Evolutionary conservation across 1,284 basidiomycete species (phyloP), one percentile per base, ranked within the genome.

Genomic region (Marasmius tenuissimus): DNA sequence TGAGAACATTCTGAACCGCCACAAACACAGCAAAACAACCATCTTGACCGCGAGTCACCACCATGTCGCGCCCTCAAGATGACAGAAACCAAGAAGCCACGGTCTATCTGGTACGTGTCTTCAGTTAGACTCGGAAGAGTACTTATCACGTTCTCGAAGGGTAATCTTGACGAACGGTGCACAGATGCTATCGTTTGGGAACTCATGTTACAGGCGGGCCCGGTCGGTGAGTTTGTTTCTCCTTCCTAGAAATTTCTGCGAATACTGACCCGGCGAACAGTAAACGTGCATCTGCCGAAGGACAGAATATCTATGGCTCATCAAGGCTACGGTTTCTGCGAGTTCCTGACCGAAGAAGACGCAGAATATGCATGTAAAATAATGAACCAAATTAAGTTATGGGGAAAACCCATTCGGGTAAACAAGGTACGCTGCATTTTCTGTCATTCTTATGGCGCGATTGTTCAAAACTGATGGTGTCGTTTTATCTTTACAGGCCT

Each of bases 281-380:
- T 95, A 38, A 98, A 97, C 71, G 95, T 97, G 0, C 96, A 97
- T 78, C 82, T 99, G n/a, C 97, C 97, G n/a, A 99, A 98, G 77
- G 97, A 99, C 78, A 89, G 97, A 68, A 95, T 99, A 65, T 97
- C 96, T 11, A 96, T 96, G 91, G 84, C 93, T 3, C 97, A 99
- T 75, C 97, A 99, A 79, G 96, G 97, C 57, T 99, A 98, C 76
- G 97, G 96, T 54, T 99, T 99, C 79, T 98, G 97, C 83, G 97
- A 99, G 81, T 98, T 98, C 76, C 81, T 96, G 74, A 96, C 95
- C 45, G 96, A 98, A 78, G 93, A 96, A 73, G 97, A 98, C 78
- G 96, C 97, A 68, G 96, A 99, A 78, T 99, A 99, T 75, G 97
- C 96, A 64, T 97, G 95, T 84, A 97, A 97, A 82, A 98, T 98